phyloP scores from a whole-genome alignment of 208 protist species.

The Acanthamoeba culbertsoni region DNA sequence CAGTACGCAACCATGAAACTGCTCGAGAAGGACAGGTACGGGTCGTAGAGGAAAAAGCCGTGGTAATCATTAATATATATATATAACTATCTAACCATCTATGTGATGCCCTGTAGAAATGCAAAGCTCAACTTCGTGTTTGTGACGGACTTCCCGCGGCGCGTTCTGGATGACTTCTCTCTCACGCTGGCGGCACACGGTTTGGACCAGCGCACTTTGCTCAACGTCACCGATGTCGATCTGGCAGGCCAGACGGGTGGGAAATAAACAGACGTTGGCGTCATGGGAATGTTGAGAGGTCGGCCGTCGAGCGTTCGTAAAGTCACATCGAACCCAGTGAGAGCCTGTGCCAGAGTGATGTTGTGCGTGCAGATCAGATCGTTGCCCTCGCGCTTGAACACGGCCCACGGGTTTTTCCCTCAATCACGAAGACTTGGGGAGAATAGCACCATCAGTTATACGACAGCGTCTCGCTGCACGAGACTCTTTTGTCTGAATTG shows the following conservation, averaged over 20 bases:
- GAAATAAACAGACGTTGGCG: too few relatives aligned
- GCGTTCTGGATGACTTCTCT: background rate
- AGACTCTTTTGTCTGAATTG: background rate
- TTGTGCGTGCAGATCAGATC: slow-evolving; percentile 80
- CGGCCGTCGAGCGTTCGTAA: slow-evolving; percentile 70
- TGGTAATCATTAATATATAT: too few relatives aligned
- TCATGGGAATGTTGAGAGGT: slow-evolving; percentile 55
- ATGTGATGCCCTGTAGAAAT: too few relatives aligned
- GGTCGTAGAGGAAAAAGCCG: too few relatives aligned
- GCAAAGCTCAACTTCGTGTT: background rate
- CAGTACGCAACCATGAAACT: background rate
- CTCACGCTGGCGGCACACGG: background rate
- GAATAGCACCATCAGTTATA: too few relatives aligned
- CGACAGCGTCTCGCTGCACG: background rate
- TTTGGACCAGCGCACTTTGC: background rate
- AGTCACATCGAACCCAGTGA: slow-evolving; percentile 51
- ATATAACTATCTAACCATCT: too few relatives aligned
- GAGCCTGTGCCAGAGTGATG: slow-evolving; percentile 70
- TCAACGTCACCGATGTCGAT: background rate
- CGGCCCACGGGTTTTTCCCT: slow-evolving; percentile 92
- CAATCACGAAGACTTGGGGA: slow-evolving; percentile 90
- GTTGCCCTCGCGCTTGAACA: slow-evolving; percentile 89
- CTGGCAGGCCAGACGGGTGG: background rate
- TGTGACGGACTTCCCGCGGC: background rate
- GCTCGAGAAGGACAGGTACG: background rate